Conservation (phyloP, 257 asterid species). For the Solanum chilense region DNA sequence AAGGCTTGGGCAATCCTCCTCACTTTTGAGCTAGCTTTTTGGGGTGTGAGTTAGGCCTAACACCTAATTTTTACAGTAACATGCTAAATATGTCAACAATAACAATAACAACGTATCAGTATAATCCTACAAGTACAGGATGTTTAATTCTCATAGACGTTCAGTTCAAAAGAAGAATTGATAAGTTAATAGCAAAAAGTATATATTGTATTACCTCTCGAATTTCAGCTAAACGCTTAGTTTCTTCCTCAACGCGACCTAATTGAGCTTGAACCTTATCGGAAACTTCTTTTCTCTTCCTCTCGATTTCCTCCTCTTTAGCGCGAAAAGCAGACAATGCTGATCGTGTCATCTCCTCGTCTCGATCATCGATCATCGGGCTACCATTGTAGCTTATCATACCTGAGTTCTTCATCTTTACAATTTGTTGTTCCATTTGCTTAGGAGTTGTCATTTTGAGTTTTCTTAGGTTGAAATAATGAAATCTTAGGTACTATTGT, state of each 20-base stretch:
- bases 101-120: background rate
- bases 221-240: slow-evolving; percentile 64
- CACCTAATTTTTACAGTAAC: background rate
- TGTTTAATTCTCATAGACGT: background rate
- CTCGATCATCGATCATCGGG: slow-evolving; percentile 54
- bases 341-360: slow-evolving; percentile 68
- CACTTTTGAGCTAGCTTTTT: too few relatives aligned
- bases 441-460: slow-evolving; percentile 34
- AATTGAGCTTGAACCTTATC: slow-evolving; percentile 62
- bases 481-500: slow-evolving; percentile 10
- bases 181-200: too few relatives aligned
- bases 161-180: background rate
- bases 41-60: too few relatives aligned
- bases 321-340: slow-evolving; percentile 64
- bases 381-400: slow-evolving; percentile 31
- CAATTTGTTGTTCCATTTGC: slow-evolving; percentile 24
- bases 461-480: slow-evolving; percentile 11
- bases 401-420: slow-evolving; percentile 40
- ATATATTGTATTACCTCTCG: slow-evolving; percentile 31
- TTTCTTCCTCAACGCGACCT: slow-evolving; percentile 82
- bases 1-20: too few relatives aligned
- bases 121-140: background rate
- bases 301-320: slow-evolving; percentile 84
- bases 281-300: slow-evolving; percentile 44
- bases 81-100: background rate